These are phyloP conservation scores for Auriscalpium microsporum DNA, from an alignment of 768 basidiomycete genomes.

Conservation along the genomic window DNA sequence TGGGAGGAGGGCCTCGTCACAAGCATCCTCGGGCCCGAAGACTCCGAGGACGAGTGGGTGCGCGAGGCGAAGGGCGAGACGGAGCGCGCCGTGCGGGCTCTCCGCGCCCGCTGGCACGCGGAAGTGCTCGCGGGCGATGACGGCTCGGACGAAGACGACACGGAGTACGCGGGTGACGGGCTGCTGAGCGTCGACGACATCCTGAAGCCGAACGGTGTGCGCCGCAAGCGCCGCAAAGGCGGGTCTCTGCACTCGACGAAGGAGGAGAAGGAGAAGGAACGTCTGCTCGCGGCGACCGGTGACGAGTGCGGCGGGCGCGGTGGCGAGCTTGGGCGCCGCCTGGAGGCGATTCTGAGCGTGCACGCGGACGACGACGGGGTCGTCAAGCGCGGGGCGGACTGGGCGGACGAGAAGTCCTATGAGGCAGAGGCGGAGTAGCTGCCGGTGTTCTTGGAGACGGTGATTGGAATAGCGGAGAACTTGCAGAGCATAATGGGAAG, in stretches of 20 bases:
- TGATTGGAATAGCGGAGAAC: too few species aligned
- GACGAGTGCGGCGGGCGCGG: slow-evolving; percentile 76
- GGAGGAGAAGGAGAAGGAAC: slow-evolving; percentile 59
- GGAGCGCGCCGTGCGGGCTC: slow-evolving; percentile 15
- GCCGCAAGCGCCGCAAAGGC: slow-evolving; percentile 30
- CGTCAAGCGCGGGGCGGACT: not conserved
- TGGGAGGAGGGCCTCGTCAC: slow-evolving; percentile 83
- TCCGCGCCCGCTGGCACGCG: slow-evolving; percentile 1
- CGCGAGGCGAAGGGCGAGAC: slow-evolving; percentile 25
- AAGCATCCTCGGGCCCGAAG: slow-evolving; percentile 65
- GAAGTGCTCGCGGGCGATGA: not conserved
- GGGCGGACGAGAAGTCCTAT: slow-evolving; percentile 11
- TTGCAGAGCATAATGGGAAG: too few species aligned
- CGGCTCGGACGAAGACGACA: slow-evolving; percentile 6
- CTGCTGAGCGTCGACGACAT: slow-evolving; percentile 11
- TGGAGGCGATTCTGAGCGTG: slow-evolving; percentile 67
- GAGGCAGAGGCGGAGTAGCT: slow-evolving; percentile 19
- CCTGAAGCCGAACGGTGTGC: slow-evolving; percentile 8
- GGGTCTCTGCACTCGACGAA: slow-evolving; percentile 44
- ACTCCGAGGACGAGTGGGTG: slow-evolving; percentile 68
- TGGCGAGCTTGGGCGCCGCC: slow-evolving; percentile 63
- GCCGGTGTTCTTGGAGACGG: too few species aligned
- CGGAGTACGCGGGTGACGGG: slow-evolving; percentile 5
- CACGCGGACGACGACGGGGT: slow-evolving; percentile 16
- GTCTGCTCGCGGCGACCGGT: slow-evolving; percentile 60